These are phyloP conservation scores for Xylogone sp. DNA, from an alignment of 2,329 filamentous ascomycete genomes.

Conservation along the genomic window DNA sequence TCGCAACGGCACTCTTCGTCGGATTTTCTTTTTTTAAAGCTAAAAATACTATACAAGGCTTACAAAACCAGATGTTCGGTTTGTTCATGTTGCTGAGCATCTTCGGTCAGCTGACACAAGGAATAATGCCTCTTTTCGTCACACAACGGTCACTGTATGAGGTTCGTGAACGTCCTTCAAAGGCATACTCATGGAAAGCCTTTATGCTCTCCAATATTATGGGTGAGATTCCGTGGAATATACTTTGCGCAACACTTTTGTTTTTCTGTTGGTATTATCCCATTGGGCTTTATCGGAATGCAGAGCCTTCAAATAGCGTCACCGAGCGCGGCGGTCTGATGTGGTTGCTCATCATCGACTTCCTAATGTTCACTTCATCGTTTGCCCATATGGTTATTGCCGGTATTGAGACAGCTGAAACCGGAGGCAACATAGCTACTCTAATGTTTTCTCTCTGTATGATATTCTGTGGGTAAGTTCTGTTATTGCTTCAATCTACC, in stretches of 20 bases:
- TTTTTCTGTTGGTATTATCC: constrained; percentile 86
- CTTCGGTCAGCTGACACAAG: constrained; percentile 69
- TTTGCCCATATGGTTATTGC: constrained; percentile 78
- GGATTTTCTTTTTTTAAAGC: constrained; percentile 68
- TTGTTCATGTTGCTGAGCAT: constrained; percentile 76
- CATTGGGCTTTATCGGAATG: constrained; percentile 71
- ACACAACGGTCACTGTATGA: constrained; percentile 51
- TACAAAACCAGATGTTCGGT: constrained; percentile 70
- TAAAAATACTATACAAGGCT: constrained; percentile 52
- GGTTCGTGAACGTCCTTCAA: constrained; percentile 69
- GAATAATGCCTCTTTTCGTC: constrained; percentile 71
- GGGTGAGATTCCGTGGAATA: constrained; percentile 82
- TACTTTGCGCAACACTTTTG: constrained; percentile 68
- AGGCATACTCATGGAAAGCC: constrained; percentile 71
- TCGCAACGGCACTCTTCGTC: constrained; percentile 57
- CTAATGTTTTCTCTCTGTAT: constrained; percentile 69
- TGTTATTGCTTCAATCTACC: background rate
- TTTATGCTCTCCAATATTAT: constrained; percentile 69
- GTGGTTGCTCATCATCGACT: constrained; percentile 72
- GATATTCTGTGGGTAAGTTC: constrained; percentile 54
- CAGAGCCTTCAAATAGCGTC: constrained; percentile 55
- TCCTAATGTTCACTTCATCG: constrained; percentile 77
- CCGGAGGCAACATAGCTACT: constrained; percentile 72
- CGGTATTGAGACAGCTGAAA: constrained; percentile 70
- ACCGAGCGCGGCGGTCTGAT: constrained; percentile 71